Base-by-base conservation (phyloP, 2,329 filamentous ascomycete species). In the Sclerotinia nivalis region DNA sequence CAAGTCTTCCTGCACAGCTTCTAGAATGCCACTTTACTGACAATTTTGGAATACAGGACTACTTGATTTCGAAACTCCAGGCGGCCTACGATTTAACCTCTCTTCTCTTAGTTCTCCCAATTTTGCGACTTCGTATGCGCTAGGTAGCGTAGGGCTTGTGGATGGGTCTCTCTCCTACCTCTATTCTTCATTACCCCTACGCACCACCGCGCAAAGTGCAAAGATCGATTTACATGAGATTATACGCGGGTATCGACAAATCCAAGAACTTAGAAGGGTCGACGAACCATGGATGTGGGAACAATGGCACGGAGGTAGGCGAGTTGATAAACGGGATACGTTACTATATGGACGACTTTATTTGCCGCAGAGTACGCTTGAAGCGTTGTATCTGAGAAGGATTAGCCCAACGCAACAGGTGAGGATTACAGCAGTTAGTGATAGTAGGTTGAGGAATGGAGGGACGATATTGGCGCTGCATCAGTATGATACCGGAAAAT, bases 91-190 rank as follows among this genome's bases (percentile, higher is more conserved):
- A 71, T 84, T 99, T 67, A 93, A 93, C 70, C 87, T 98, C 70
- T 97, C 95, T 10, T 96, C 96, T 10, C 89, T 99, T 43, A 93
- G 94, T 10, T 94, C 94, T 25, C 91, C 93, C 12, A 93, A 97
- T 80, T 97, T 98, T 77, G 95, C 94, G 34, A 97, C 94, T 22
- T 95, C 93, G 50, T 99, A 99, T 81, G 91, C 93, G 55, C 87
- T 99, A 58, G 93, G 93, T 71, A 96, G 91, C 55, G 87, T 96
- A 22, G 96, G 95, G 71, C 86, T 97, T 49, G 94, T 99, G 66
- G 95, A 98, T 82, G 96, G 96, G 79, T 97, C 93, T n/a, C 87
- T 99, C 70, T 97, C 94, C 20, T 99, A 98, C 81, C 88, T 99
- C 68, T 98, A 97, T 83, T 96, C 93, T 62, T 97, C 93, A 3